Conservation (phyloP, 768 basidiomycete species). For the Pleurotus tuber-regium region DNA sequence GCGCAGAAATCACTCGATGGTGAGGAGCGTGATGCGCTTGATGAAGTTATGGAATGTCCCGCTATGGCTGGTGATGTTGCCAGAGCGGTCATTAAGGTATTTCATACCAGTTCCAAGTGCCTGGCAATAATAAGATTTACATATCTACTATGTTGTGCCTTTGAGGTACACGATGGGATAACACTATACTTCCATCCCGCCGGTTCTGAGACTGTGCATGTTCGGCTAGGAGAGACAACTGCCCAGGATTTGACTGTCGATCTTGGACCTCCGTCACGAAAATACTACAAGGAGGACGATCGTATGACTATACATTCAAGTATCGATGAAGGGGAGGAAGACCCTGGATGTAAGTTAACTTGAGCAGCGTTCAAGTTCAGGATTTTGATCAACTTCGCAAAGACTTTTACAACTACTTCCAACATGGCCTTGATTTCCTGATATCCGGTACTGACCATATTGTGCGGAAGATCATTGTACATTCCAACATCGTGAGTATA, state of each 20-base stretch:
- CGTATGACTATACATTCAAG: conserved; percentile 81
- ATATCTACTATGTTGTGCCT: background rate
- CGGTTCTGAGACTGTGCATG: conserved; percentile 45
- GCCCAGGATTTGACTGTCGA: conserved; percentile 80
- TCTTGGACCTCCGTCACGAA: conserved; percentile 72
- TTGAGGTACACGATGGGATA: conserved; percentile 75
- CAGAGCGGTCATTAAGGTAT: conserved; percentile 66
- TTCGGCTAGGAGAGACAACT: conserved; percentile 73
- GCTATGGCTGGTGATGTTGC: conserved; percentile 72
- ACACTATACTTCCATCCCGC: conserved; percentile 65
- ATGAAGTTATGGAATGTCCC: conserved; percentile 64
- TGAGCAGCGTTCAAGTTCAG: background rate
- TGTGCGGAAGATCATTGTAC: conserved; percentile 83
- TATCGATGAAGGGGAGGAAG: conserved; percentile 43
- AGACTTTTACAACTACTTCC: conserved; percentile 95
- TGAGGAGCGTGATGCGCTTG: conserved; percentile 63
- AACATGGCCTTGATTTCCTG: conserved; percentile 86
- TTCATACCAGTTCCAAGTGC: too few relatives aligned
- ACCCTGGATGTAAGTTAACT: conserved; percentile 44
- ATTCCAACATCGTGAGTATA: conserved; percentile 77
- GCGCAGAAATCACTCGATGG: conserved; percentile 63
- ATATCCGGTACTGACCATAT: conserved; percentile 68
- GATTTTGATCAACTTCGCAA: conserved; percentile 8
- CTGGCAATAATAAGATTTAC: background rate
- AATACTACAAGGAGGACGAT: conserved; percentile 88